Evolutionary conservation across 2,329 filamentous ascomycete species (phyloP), one percentile per base, ranked within the genome.

Genomic region (Stemphylium beticola): DNA sequence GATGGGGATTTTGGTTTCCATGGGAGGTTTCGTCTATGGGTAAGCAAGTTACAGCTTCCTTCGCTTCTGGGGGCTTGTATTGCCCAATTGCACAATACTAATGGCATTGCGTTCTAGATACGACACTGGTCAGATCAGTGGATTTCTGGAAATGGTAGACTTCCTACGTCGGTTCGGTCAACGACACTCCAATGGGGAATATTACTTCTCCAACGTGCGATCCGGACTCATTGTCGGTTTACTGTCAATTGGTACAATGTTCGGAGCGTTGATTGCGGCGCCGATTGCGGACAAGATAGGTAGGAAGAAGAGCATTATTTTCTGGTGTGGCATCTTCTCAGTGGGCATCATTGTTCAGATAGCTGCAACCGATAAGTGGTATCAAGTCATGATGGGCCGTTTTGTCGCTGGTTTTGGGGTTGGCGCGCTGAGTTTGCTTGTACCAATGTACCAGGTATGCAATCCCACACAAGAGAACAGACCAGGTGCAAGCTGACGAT

Each of bases 161-260:
- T 73, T 72, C 50, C 42, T 66, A 24, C 41, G 55, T 14, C 57
- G 67, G 41, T 66, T 67, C 34, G 60, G 67, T 17, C 46, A 67
- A 56, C 48, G 46, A 32, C 47, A 48, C 42, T 18, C 33, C 9
- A 59, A 64, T 41, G 68, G 66, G 4, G 55, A 36, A 5, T 52
- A 39, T 4, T 66, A 69, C 31, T 72, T 72, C 47, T 71, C 59
- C 9, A 69, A 68, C 22, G 66, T 65, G 2, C 55, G 70, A 9
- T 67, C 66, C 4, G 70, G 70, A 7, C 56, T 68, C 4, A 72
- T 73, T 20, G 68, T 72, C 5, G 68, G 53, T 32, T 33, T 73
- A 34, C 80, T 92, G 11, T 90, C 87, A 0, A 87, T 87, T 29
- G 89, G 89, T 24, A 91, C 88, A 7, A 90, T 92, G 71, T 85